Evolutionary conservation across 495 filamentous ascomycete genomes (phyloP).

Genomic region (Pseudoneurospora amorphoporcata): DNA sequence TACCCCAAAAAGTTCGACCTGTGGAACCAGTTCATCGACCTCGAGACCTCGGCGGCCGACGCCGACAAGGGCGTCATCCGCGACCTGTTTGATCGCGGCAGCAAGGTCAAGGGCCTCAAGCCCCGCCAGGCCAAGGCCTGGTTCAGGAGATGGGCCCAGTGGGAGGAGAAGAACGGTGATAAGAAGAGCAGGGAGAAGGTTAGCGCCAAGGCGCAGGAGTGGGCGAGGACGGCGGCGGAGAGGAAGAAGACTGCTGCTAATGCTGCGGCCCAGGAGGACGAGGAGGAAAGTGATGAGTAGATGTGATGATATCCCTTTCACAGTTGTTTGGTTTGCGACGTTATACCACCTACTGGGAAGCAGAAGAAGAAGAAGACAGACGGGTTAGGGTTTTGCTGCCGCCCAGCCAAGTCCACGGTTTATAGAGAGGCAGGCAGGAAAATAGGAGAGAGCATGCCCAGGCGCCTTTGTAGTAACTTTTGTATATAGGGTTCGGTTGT

Average conservation of each 20-base stretch:
- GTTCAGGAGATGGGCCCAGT: slow-evolving; percentile 75
- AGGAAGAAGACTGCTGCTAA: slow-evolving; percentile 12
- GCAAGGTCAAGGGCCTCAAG: slow-evolving; percentile 56
- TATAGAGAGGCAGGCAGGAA: neutral
- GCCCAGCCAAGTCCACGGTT: neutral
- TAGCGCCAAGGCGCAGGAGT: slow-evolving; percentile 64
- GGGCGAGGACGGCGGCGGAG: slow-evolving; percentile 29
- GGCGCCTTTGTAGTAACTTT: neutral
- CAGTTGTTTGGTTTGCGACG: neutral
- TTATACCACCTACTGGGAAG: neutral
- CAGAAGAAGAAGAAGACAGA: neutral
- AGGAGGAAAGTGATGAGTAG: slow-evolving; percentile 15
- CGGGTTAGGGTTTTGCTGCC: neutral
- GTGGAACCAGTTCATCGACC: slow-evolving; percentile 83
- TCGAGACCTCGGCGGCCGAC: slow-evolving; percentile 58
- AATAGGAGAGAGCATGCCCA: neutral
- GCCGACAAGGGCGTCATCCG: slow-evolving; percentile 51
- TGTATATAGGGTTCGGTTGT: neutral
- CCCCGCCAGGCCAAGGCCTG: slow-evolving; percentile 65
- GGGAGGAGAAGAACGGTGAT: slow-evolving; percentile 66
- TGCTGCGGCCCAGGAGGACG: slow-evolving; percentile 9
- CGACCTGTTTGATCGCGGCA: slow-evolving; percentile 71
- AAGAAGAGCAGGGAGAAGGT: slow-evolving; percentile 61
- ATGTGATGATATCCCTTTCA: neutral
- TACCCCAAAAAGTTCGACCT: slow-evolving; percentile 84